Conservation (phyloP, 2,329 filamentous ascomycete genomes). For the Pseudodiploospora longispora region DNA sequence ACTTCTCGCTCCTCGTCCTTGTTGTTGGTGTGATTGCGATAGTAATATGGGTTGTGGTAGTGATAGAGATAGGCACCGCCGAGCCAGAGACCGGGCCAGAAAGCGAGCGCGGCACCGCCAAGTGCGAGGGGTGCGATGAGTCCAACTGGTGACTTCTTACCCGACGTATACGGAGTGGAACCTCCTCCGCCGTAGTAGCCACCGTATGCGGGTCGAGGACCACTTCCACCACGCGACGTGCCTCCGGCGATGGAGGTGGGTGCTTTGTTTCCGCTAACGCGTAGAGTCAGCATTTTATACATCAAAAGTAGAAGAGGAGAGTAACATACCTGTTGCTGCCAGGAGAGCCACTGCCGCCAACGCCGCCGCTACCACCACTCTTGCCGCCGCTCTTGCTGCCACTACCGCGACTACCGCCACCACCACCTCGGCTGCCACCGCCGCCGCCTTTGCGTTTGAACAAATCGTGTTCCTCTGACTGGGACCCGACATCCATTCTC, state of each 20-base stretch:
- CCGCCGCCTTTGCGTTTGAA: conserved; percentile 23
- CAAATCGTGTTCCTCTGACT: conserved; percentile 33
- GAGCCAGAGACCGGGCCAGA: conserved; percentile 60
- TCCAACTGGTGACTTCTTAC: conserved; percentile 36
- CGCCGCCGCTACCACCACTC: conserved; percentile 14
- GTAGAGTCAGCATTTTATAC: conserved; percentile 14
- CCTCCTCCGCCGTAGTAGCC: conserved; percentile 64
- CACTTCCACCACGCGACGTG: conserved; percentile 48
- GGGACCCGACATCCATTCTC: conserved; percentile 15
- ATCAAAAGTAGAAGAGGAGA: neutral
- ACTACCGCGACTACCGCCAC: conserved; percentile 7
- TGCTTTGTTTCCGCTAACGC: conserved; percentile 15
- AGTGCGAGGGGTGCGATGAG: conserved; percentile 47
- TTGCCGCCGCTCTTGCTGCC: conserved; percentile 14
- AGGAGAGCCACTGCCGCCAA: conserved; percentile 11
- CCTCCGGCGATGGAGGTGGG: conserved; percentile 38
- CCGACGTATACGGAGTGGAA: conserved; percentile 50
- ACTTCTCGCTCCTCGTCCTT: conserved; percentile 26
- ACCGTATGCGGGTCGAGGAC: conserved; percentile 48
- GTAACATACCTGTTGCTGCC: neutral
- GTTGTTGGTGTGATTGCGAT: conserved; percentile 41
- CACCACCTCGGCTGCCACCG: conserved; percentile 10
- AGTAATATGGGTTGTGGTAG: conserved; percentile 33
- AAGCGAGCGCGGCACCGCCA: conserved; percentile 38
- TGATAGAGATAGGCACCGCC: conserved; percentile 55